These are phyloP conservation scores for Penicillium paradoxum DNA, from an alignment of 495 filamentous ascomycete genomes.

Conservation along the genomic window DNA sequence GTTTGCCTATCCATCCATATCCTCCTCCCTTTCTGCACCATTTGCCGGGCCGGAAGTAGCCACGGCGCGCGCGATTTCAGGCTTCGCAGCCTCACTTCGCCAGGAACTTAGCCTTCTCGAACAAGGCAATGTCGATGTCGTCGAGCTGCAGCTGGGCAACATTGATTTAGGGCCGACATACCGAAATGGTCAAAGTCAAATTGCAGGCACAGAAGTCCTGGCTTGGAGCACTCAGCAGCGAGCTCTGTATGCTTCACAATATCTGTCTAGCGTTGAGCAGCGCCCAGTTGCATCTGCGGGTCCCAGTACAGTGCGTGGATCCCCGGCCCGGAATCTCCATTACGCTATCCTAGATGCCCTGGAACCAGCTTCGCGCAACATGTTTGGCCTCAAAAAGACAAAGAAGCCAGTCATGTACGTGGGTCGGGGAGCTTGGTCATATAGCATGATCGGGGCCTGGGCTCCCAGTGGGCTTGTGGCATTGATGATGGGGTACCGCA, in stretches of 20 bases:
- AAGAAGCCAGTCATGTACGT: slow-evolving; percentile 59
- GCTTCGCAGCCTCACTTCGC: slow-evolving; percentile 71
- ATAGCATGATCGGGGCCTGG: slow-evolving; percentile 82
- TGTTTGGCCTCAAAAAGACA: slow-evolving; percentile 34
- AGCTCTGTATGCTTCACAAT: slow-evolving; percentile 38
- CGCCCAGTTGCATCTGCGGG: slow-evolving; percentile 39
- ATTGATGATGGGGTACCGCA: slow-evolving; percentile 81
- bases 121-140: slow-evolving; percentile 59
- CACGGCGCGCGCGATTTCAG: slow-evolving; percentile 69
- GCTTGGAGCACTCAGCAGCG: slow-evolving; percentile 58
- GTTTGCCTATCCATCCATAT: slow-evolving; percentile 79
- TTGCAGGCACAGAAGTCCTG: slow-evolving; percentile 56
- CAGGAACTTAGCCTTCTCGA: slow-evolving; percentile 60
- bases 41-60: slow-evolving; percentile 80
- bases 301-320: slow-evolving; percentile 52
- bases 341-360: slow-evolving; percentile 83
- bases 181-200: slow-evolving; percentile 35
- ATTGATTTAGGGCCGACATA: slow-evolving; percentile 60
- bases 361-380: slow-evolving; percentile 41
- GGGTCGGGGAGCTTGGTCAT: slow-evolving; percentile 73
- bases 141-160: slow-evolving; percentile 79
- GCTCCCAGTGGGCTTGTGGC: slow-evolving; percentile 71
- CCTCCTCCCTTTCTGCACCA: slow-evolving; percentile 73
- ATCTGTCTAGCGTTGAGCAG: slow-evolving; percentile 42
- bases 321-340: slow-evolving; percentile 68